These are phyloP conservation scores for Metschnikowia koreensis DNA, from an alignment of 805 yeast genomes.

Conservation along the genomic window DNA sequence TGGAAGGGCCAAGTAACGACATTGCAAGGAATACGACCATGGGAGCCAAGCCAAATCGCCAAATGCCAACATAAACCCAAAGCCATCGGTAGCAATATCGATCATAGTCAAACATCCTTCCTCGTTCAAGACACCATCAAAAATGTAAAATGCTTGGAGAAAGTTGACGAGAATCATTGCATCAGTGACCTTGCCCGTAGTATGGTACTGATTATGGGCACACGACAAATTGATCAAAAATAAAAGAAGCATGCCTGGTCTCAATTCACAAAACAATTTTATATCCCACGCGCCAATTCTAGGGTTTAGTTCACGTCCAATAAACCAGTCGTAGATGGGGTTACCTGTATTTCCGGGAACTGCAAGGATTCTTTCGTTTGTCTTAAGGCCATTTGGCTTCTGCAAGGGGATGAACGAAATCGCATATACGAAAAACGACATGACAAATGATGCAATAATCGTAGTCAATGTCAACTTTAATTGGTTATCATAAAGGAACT, in stretches of 20 bases:
- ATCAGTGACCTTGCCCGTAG: slow-evolving; percentile 59
- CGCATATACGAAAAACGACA: slow-evolving; percentile 66
- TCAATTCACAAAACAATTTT: slow-evolving; percentile 86
- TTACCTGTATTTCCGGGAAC: slow-evolving; percentile 83
- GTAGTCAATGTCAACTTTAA: slow-evolving; percentile 63
- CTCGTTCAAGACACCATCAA: slow-evolving; percentile 92
- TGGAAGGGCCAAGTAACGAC: slow-evolving; percentile 68
- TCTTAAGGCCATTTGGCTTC: slow-evolving; percentile 49
- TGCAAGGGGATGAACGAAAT: slow-evolving; percentile 62
- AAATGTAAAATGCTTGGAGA: slow-evolving; percentile 76
- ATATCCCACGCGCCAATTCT: slow-evolving; percentile 82
- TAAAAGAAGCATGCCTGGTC: slow-evolving; percentile 94
- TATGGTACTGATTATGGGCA: slow-evolving; percentile 74
- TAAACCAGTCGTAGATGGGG: slow-evolving; percentile 85
- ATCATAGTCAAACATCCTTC: slow-evolving; percentile 90
- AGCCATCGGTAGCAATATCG: slow-evolving; percentile 94
- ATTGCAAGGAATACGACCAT: slow-evolving; percentile 83
- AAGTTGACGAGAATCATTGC: slow-evolving; percentile 67
- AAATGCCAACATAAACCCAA: slow-evolving; percentile 93
- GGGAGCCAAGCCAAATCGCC: slow-evolving; percentile 95
- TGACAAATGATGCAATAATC: slow-evolving; percentile 57
- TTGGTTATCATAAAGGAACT: slow-evolving; percentile 67
- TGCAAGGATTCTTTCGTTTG: slow-evolving; percentile 72
- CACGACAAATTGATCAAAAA: slow-evolving; percentile 72
- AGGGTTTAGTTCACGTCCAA: slow-evolving; percentile 95